Base-by-base conservation (phyloP, 1,284 basidiomycete species). In the Malassezia obtusa region DNA sequence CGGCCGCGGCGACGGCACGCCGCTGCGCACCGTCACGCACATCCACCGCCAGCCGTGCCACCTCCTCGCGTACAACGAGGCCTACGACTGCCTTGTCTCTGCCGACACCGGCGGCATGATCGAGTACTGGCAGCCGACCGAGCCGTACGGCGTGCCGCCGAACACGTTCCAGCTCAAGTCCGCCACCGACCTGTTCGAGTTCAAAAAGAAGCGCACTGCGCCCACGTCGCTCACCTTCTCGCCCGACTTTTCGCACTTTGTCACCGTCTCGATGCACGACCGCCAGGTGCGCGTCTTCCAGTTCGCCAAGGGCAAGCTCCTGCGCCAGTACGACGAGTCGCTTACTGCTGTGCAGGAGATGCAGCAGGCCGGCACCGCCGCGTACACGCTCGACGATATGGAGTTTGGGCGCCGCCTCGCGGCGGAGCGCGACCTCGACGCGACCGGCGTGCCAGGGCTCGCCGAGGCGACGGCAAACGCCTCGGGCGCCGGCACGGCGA, bases 381-480 rank as follows among this genome's bases (percentile, higher is more conserved):
- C 89, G 17, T 88, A 86, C 76, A 85, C 84, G 68, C 83, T 98
- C 10, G 94, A 99, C 60, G 90, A 96, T 75, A 99, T 99, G 92
- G 94, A 99, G 73, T 96, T 99, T 69, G 92, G 94, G n/a, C 79
- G 94, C 52, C 80, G 94, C 10, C 78, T 98, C 44, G 94, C 94
- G 1, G 79, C 84, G 14, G 94, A 99, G 75, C 80, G 87, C 57
- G 92, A 98, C 67, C 76, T 99, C 43, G 89, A 95, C 71, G 79
- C 85, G 35, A 82, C 84, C 33, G 61, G 63, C 80, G 82, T 30
- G 37, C 51, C 62, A 9, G 64, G 69, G 17, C 52, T 61, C 17
- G 64, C 77, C 81, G 64, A 84, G 80, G 49, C 57, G 14, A 36
- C 60, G 1, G 55, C 53, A 28, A 62, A 64, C 25, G 62, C 65